Evolutionary conservation across 2,329 filamentous ascomycete genomes (phyloP).

Genomic region (Aspergillus tanneri): DNA sequence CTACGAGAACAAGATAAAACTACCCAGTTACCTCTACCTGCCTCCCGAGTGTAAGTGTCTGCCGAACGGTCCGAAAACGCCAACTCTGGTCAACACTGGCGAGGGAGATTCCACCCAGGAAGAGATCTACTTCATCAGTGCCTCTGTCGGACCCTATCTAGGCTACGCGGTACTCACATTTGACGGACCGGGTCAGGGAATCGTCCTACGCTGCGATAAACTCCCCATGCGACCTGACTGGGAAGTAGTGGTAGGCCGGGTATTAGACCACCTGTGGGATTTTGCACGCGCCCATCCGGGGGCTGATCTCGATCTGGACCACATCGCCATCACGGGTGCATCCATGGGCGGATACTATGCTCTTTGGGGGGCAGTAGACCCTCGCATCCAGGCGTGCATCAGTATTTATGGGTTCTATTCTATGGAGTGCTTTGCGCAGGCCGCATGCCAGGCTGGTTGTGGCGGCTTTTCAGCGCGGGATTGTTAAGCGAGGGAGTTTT

Average conservation of each 20-base stretch:
- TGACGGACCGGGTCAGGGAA: slow-evolving; percentile 50
- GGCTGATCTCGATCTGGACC: slow-evolving; percentile 36
- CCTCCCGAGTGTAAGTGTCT: slow-evolving; percentile 24
- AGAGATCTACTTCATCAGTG: slow-evolving; percentile 41
- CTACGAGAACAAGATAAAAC: slow-evolving; percentile 32
- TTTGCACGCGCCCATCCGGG: slow-evolving; percentile 10
- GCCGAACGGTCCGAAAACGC: slow-evolving; percentile 28
- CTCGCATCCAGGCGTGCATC: too few species aligned
- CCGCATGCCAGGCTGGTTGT: too few species aligned
- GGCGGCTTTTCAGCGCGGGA: too few species aligned
- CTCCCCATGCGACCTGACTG: slow-evolving; percentile 40
- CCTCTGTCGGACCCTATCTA: slow-evolving; percentile 21
- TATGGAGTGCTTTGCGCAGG: too few species aligned
- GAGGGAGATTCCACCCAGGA: slow-evolving; percentile 43
- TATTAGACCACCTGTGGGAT: slow-evolving; percentile 33
- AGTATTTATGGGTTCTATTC: too few species aligned
- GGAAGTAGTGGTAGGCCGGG: slow-evolving; percentile 34
- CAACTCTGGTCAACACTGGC: slow-evolving; percentile 36
- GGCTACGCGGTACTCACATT: slow-evolving; percentile 50
- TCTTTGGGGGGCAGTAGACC: too few species aligned
- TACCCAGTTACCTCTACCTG: slow-evolving; percentile 39
- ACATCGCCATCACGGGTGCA: too few species aligned
- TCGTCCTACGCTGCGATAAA: slow-evolving; percentile 31
- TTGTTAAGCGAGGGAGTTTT: too few species aligned
- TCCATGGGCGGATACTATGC: too few species aligned